Evolutionary conservation across 169 alveolate genomes (phyloP).

Genomic region (Plasmodium ovale): DNA sequence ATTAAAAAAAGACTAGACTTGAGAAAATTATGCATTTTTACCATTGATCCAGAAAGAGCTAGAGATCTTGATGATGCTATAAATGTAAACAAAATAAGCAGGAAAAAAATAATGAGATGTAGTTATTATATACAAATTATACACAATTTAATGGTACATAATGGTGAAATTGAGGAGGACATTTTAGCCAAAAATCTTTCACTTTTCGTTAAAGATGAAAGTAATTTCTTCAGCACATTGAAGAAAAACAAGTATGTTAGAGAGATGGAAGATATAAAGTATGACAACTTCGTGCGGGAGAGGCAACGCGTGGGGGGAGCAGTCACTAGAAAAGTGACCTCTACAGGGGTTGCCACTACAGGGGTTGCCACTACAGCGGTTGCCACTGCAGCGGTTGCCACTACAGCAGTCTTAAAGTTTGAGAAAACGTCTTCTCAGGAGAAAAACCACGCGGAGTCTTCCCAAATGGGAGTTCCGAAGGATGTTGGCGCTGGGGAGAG

Average conservation of each 20-base stretch:
- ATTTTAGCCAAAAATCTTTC: conserved; percentile 59
- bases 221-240: conserved; percentile 10
- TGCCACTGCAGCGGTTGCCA: neutral
- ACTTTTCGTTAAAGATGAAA: conserved; percentile 37
- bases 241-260: conserved; percentile 24
- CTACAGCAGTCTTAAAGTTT: no score
- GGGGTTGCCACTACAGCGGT: neutral
- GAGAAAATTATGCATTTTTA: conserved; percentile 71
- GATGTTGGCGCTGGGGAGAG: neutral
- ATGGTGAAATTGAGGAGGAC: conserved; percentile 70
- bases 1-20: conserved; percentile 50
- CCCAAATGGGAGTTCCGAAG: no score
- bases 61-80: conserved; percentile 86
- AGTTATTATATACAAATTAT: conserved; percentile 50
- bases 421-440: neutral
- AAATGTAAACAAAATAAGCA: conserved; percentile 59
- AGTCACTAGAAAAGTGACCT: no score
- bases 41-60: conserved; percentile 87
- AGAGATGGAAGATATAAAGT: conserved; percentile 38
- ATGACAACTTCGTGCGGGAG: conserved; percentile 18
- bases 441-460: neutral
- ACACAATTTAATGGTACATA: conserved; percentile 57
- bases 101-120: conserved; percentile 19
- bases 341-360: no score
- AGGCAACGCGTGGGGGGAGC: no score